Evolutionary conservation across 2,329 filamentous ascomycete species (phyloP).

Genomic region (Phialemonium atrogriseum): DNA sequence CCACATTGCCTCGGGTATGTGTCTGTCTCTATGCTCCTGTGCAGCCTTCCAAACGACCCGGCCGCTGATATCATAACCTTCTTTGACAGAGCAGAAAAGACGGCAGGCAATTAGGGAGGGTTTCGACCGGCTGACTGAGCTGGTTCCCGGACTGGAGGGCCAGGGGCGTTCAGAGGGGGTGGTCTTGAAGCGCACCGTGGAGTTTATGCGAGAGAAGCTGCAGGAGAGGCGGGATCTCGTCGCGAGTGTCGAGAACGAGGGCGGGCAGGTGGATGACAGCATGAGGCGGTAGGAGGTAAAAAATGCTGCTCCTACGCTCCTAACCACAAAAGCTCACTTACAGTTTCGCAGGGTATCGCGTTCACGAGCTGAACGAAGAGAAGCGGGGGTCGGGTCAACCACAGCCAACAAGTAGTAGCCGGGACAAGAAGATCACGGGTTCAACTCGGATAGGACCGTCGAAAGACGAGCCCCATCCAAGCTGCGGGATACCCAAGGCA

Average conservation of each 20-base stretch:
- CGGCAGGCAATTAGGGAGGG: conserved; percentile 64
- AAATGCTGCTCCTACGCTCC: too few relatives aligned
- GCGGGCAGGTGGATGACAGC: conserved; percentile 42
- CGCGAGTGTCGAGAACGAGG: conserved; percentile 47
- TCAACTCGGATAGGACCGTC: too few relatives aligned
- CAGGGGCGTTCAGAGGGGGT: conserved; percentile 79
- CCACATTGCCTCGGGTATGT: conserved; percentile 25
- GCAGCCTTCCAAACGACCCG: background rate
- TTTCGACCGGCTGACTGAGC: conserved; percentile 70
- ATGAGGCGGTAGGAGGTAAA: conserved; percentile 15
- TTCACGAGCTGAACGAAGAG: too few relatives aligned
- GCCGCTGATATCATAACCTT: background rate
- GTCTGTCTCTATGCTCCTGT: background rate
- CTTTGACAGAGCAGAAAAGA: conserved; percentile 23
- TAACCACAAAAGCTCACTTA: too few relatives aligned
- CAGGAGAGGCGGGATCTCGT: conserved; percentile 50
- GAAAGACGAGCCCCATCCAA: too few relatives aligned
- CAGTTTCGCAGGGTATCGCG: too few relatives aligned
- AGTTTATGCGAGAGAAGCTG: conserved; percentile 55
- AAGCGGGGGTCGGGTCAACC: too few relatives aligned
- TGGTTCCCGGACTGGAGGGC: conserved; percentile 75
- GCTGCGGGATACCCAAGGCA: too few relatives aligned
- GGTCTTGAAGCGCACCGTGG: conserved; percentile 65
- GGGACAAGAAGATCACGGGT: too few relatives aligned
- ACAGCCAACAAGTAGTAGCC: too few relatives aligned